These are phyloP conservation scores for Sarocladium brachiariae DNA, from an alignment of 2,329 filamentous ascomycete genomes.

Conservation along the genomic window DNA sequence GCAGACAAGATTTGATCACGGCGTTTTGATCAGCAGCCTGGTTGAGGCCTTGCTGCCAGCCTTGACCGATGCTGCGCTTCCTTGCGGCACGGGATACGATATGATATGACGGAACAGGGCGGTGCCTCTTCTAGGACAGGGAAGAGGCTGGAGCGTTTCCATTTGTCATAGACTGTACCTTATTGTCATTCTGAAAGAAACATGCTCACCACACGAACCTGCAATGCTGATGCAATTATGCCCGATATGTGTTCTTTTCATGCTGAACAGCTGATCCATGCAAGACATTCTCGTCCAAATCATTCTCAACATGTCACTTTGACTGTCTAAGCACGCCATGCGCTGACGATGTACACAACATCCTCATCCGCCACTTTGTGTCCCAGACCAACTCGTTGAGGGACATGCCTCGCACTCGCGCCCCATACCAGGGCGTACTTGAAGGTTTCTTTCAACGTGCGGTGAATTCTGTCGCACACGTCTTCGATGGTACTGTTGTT, in stretches of 20 bases:
- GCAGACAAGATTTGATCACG: background rate
- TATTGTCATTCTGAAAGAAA: background rate
- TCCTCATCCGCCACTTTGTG: conserved; percentile 71
- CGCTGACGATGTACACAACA: conserved; percentile 61
- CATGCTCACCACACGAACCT: no score
- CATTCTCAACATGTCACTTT: background rate
- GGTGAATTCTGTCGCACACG: conserved; percentile 91
- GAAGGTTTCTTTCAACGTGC: conserved; percentile 94
- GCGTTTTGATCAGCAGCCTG: conserved; percentile 3
- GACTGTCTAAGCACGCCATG: conserved; percentile 49
- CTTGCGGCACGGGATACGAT: background rate
- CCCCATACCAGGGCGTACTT: conserved; percentile 99
- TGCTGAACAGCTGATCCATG: no score
- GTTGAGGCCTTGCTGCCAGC: background rate
- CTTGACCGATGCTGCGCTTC: no score
- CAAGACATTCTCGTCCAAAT: background rate
- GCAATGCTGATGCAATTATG: no score
- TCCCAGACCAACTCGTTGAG: conserved; percentile 81
- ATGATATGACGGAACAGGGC: conserved; percentile 2
- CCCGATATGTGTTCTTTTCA: no score
- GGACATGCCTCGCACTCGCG: conserved; percentile 87
- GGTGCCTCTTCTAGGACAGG: background rate
- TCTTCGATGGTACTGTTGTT: conserved; percentile 87
- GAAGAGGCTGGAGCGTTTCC: background rate
- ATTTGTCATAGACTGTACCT: conserved; percentile 9